Conservation (phyloP, 176 grass and related monocot species). For the Aegilops tauschii region DNA sequence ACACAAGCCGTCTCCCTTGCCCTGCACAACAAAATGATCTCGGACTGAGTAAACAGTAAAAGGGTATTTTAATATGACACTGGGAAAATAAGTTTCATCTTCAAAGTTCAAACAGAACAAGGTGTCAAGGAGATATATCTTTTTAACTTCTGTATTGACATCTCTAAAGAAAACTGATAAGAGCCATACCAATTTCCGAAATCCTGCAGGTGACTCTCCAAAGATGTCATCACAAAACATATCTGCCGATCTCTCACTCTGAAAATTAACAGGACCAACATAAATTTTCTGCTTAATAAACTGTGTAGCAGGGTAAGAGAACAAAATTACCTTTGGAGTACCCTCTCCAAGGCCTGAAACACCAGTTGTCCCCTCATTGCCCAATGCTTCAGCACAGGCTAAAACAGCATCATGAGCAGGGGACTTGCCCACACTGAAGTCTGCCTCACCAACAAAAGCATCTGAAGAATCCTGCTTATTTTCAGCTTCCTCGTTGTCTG, state of each 20-base stretch:
- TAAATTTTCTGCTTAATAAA: slow-evolving; percentile 33
- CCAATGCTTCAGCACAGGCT: slow-evolving; percentile 12
- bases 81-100: neutral
- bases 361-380: slow-evolving; percentile 34
- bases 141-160: neutral
- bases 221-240: slow-evolving; percentile 98
- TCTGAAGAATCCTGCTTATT: slow-evolving; percentile 57
- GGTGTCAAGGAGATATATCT: neutral
- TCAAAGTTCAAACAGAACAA: neutral
- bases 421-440: slow-evolving; percentile 76
- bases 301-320: slow-evolving; percentile 9
- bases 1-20: slow-evolving; percentile 62
- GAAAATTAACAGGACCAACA: slow-evolving; percentile 21
- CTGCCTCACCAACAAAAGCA: slow-evolving; percentile 43
- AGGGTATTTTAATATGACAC: neutral
- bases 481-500: slow-evolving; percentile 38
- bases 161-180: neutral
- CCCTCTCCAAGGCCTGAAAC: slow-evolving; percentile 81
- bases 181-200: slow-evolving; percentile 68
- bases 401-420: slow-evolving; percentile 40
- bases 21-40: slow-evolving; percentile 40
- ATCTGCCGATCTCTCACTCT: slow-evolving; percentile 91
- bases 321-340: slow-evolving; percentile 70
- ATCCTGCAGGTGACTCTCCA: slow-evolving; percentile 82
- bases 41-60: slow-evolving; percentile 12